Conservation (phyloP, 345 rosid species). For the Eucalyptus erythrocorys region DNA sequence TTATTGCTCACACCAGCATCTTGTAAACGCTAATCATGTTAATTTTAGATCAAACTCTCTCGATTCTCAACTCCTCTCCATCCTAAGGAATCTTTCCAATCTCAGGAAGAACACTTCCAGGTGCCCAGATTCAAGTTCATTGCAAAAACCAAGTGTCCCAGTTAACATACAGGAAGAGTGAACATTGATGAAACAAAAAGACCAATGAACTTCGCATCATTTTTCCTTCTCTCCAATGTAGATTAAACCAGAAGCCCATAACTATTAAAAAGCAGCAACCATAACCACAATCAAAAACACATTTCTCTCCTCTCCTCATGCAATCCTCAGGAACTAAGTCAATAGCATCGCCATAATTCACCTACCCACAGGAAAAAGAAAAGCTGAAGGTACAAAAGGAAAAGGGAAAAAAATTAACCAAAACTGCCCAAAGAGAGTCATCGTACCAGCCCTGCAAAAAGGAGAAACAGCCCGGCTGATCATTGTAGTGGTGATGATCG, state of each 20-base stretch:
- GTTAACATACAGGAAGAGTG: background rate
- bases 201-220: background rate
- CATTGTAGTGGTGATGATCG: conserved; percentile 28
- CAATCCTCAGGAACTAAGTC: background rate
- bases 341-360: background rate
- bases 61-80: background rate
- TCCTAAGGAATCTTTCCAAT: background rate
- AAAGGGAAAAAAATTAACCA: background rate
- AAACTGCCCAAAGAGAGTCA: background rate
- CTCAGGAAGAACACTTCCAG: background rate
- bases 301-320: background rate
- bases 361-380: background rate
- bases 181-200: background rate
- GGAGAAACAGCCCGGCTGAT: conserved; percentile 31
- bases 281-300: background rate
- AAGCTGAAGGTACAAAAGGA: background rate
- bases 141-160: background rate
- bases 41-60: background rate
- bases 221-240: background rate
- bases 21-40: background rate
- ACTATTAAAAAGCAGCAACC: background rate
- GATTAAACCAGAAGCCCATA: background rate
- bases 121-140: background rate
- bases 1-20: background rate
- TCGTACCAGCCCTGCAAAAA: conserved; percentile 57